A percentile compares a stretch with the other conserved stretches of the same genome.
These are phyloP conservation scores for Taiozyma sp. DNA, from an alignment of 1,139 yeast species.

Conservation along the genomic window DNA sequence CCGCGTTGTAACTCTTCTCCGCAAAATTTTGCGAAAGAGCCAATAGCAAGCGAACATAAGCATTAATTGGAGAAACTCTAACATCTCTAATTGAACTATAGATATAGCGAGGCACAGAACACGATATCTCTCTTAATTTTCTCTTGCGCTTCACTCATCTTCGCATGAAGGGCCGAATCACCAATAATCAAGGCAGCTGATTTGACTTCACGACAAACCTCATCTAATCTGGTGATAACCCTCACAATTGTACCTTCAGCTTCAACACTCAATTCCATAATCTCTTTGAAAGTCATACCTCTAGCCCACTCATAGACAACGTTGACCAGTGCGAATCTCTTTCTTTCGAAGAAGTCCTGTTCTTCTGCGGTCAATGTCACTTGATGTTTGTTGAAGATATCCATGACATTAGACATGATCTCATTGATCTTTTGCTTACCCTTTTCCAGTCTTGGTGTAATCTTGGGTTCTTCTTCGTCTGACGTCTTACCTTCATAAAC, in stretches of 20 bases:
- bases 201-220: conserved; percentile 90
- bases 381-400: conserved; percentile 62
- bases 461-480: conserved; percentile 50
- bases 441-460: conserved; percentile 78
- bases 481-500: conserved; percentile 82
- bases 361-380: conserved; percentile 82
- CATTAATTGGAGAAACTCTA: neutral
- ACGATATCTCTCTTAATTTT: conserved; percentile 94
- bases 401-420: conserved; percentile 60
- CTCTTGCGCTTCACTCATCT: conserved; percentile 92
- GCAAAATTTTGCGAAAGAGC: neutral
- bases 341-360: conserved; percentile 74
- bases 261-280: conserved; percentile 82
- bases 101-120: conserved; percentile 90
- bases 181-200: conserved; percentile 95
- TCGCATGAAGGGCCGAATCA: conserved; percentile 79
- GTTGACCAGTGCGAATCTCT: conserved; percentile 85
- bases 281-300: conserved; percentile 87
- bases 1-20: neutral
- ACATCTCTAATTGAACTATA: conserved; percentile 34
- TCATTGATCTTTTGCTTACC: conserved; percentile 71
- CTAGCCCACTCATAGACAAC: conserved; percentile 98
- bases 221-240: conserved; percentile 91
- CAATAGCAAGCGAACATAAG: neutral
- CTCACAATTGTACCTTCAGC: conserved; percentile 98